These are phyloP conservation scores for Pelargonium australe DNA, from an alignment of 441 rosid species.

Conservation along the genomic window DNA sequence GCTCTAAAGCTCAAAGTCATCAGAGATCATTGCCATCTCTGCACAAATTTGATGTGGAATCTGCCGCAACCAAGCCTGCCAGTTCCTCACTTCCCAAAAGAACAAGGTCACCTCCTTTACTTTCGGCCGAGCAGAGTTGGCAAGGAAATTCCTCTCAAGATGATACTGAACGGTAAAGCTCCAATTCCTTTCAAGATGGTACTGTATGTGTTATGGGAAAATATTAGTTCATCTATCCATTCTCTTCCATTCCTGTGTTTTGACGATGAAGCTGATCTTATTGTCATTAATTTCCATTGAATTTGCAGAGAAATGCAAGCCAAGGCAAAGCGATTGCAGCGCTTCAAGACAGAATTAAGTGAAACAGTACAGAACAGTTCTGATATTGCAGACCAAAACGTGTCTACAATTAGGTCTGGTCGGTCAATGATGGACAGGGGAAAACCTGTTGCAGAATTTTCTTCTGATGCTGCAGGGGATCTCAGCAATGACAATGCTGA, in stretches of 20 bases:
- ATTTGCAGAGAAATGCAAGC: constrained; percentile 77
- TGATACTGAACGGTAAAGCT: constrained; percentile 57
- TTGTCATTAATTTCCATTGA: constrained; percentile 7
- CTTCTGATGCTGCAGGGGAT: constrained; percentile 40
- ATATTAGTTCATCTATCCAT: background rate
- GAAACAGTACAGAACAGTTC: constrained; percentile 36
- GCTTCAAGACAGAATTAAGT: constrained; percentile 72
- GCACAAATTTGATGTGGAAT: constrained; percentile 24
- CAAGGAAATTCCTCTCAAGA: constrained; percentile 42
- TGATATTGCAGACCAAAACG: constrained; percentile 38
- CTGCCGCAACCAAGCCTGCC: constrained; percentile 27
- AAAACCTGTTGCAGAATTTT: constrained; percentile 23
- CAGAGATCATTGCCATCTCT: constrained; percentile 31
- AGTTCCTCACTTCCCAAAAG: constrained; percentile 46
- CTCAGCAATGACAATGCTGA: constrained; percentile 39
- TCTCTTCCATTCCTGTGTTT: background rate
- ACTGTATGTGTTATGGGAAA: background rate
- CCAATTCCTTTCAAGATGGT: background rate
- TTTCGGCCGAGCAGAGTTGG: constrained; percentile 35
- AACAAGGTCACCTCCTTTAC: constrained; percentile 62
- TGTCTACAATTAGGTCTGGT: constrained; percentile 34
- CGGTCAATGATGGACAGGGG: constrained; percentile 34
- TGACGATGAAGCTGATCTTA: background rate
- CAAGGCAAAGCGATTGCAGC: constrained; percentile 87
- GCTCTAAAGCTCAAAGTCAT: constrained; percentile 37